Conservation (phyloP, 2,329 filamentous ascomycete species). For the Aspergillus sp. region DNA sequence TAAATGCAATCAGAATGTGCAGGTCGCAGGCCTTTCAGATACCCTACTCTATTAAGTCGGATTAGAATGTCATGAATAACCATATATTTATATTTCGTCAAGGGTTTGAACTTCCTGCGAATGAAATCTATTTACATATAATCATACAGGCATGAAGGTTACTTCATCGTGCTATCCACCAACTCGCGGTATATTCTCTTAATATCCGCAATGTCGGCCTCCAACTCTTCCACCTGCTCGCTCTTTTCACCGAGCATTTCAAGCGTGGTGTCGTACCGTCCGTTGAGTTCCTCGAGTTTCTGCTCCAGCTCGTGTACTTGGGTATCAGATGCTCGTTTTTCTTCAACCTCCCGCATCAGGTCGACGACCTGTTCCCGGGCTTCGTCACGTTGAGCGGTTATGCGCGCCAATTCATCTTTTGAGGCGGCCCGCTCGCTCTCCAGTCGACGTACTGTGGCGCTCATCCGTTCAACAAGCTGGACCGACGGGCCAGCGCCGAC, state of each 20-base stretch:
- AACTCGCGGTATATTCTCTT: conserved; percentile 96
- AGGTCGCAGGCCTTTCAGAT: conserved; percentile 5
- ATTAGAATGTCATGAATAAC: background rate
- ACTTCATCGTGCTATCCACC: conserved; percentile 79
- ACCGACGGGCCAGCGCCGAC: conserved; percentile 88
- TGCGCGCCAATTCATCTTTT: conserved; percentile 78
- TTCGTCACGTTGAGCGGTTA: conserved; percentile 85
- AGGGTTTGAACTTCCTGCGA: background rate
- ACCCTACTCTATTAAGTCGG: conserved; percentile 3
- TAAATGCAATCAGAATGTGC: background rate
- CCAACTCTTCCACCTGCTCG: conserved; percentile 87
- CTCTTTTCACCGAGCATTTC: conserved; percentile 97
- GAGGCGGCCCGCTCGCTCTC: conserved; percentile 88
- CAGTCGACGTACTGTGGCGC: conserved; percentile 82
- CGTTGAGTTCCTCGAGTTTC: conserved; percentile 67
- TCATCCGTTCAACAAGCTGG: conserved; percentile 95
- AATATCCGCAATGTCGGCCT: conserved; percentile 83
- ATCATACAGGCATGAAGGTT: conserved; percentile 21
- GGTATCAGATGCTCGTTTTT: conserved; percentile 60
- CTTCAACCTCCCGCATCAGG: conserved; percentile 83
- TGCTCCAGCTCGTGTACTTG: conserved; percentile 66
- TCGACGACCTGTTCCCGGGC: conserved; percentile 86
- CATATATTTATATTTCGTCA: background rate
- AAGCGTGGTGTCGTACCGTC: conserved; percentile 83
- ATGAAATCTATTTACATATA: conserved; percentile 11